These are phyloP conservation scores for Dimargaris xerosporica DNA, from an alignment of 192 early-diverging fungal genomes.

Conservation along the genomic window DNA sequence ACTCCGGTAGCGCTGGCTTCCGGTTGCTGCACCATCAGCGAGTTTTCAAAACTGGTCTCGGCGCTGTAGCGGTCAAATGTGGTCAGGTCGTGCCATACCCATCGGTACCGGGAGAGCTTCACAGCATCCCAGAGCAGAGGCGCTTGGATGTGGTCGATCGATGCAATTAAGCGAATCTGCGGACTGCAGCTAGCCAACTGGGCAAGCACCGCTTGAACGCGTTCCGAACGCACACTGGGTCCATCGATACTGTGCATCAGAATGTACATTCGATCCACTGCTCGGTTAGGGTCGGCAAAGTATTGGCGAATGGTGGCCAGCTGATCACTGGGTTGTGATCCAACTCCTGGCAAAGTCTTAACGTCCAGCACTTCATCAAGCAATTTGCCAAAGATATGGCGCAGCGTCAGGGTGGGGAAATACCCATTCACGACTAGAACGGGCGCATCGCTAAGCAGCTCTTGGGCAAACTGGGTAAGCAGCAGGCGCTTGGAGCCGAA, in stretches of 20 bases:
- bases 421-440: constrained; percentile 75
- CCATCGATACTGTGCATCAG: constrained; percentile 89
- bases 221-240: constrained; percentile 45
- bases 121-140: constrained; percentile 77
- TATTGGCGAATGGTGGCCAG: constrained; percentile 44
- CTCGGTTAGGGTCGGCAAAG: constrained; percentile 34
- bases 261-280: constrained; percentile 42
- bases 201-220: constrained; percentile 46
- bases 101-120: constrained; percentile 49
- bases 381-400: constrained; percentile 52
- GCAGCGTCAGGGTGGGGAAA: constrained; percentile 58
- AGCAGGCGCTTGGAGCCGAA: constrained; percentile 82
- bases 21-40: constrained; percentile 33
- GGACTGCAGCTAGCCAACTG: constrained; percentile 43
- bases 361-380: constrained; percentile 19
- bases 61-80: constrained; percentile 66
- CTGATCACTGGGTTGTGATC: constrained; percentile 40
- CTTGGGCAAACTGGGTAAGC: constrained; percentile 55
- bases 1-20: constrained; percentile 51
- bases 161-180: constrained; percentile 62
- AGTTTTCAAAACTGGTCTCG: constrained; percentile 76
- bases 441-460: constrained; percentile 35
- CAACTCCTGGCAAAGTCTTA: constrained; percentile 9
- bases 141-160: constrained; percentile 84
- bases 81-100: constrained; percentile 84